A percentile compares a stretch with the other conserved stretches of the same genome.
These are phyloP conservation scores for Daldinia childiae DNA, from an alignment of 495 filamentous ascomycete genomes.

Conservation along the genomic window DNA sequence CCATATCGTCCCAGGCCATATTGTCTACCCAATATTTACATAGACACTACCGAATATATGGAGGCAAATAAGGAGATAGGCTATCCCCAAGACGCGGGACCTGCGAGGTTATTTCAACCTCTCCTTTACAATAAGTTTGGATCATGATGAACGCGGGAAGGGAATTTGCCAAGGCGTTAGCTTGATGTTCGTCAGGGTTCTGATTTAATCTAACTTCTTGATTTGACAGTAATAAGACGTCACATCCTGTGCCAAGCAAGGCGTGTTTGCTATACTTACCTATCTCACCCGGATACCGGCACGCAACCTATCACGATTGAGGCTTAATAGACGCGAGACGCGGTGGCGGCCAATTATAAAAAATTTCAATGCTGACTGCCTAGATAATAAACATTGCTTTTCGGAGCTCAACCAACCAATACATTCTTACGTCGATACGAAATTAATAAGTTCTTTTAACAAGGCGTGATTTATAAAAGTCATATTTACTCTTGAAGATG, in stretches of 20 bases:
- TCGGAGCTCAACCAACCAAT: background rate
- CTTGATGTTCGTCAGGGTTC: constrained; percentile 4
- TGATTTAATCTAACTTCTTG: constrained; percentile 7
- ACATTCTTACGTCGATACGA: background rate
- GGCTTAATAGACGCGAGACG: background rate
- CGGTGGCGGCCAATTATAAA: background rate
- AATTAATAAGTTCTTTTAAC: background rate
- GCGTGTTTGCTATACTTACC: constrained; percentile 13
- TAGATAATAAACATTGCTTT: background rate
- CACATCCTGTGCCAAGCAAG: constrained; percentile 20
- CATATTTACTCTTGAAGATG: background rate
- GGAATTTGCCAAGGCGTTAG: constrained; percentile 36
- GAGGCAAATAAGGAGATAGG: constrained; percentile 1
- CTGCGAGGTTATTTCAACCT: constrained; percentile 14
- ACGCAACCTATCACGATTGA: constrained; percentile 8
- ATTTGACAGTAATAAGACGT: constrained; percentile 16
- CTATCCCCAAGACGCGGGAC: constrained; percentile 9
- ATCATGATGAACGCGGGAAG: constrained; percentile 12
- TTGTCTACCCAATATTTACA: constrained; percentile 2
- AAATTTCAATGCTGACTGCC: background rate
- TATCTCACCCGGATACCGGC: constrained; percentile 23
- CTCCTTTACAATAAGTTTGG: background rate
- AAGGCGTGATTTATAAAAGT: background rate
- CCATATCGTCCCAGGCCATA: constrained; percentile 20
- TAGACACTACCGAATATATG: background rate